Percentiles rank a stretch among this genome's conserved stretches.
These are phyloP conservation scores for Dendrobium catenatum DNA, from an alignment of 106 monocot species.

Conservation along the genomic window DNA sequence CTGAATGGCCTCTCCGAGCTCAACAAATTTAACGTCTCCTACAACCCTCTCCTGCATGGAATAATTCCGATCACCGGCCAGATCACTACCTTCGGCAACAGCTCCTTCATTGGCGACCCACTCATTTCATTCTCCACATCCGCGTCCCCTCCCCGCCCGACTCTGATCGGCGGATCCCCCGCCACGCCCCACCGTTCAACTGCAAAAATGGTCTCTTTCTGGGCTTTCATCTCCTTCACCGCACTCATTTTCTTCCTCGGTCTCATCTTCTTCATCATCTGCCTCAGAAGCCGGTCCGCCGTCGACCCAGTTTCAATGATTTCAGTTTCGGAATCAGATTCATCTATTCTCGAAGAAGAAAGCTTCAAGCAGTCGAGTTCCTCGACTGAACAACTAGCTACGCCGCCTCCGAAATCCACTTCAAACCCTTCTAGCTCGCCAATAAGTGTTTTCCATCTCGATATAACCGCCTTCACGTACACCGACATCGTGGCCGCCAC, in stretches of 20 bases:
- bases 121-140: constrained; percentile 17
- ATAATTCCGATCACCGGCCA: constrained; percentile 39
- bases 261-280: constrained; percentile 12
- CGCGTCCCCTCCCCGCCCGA: not conserved
- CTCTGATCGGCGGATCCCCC: no score
- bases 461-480: constrained; percentile 52
- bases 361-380: constrained; percentile 7
- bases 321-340: not conserved
- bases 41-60: constrained; percentile 54
- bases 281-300: constrained; percentile 10
- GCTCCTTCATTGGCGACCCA: constrained; percentile 68
- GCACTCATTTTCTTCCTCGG: constrained; percentile 19
- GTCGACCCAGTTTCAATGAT: constrained; percentile 8
- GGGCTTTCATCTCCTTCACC: constrained; percentile 31
- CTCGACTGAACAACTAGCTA: not conserved
- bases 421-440: not conserved
- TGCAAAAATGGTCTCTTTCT: constrained; percentile 11
- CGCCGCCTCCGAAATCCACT: not conserved
- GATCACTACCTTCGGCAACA: constrained; percentile 44
- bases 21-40: constrained; percentile 63
- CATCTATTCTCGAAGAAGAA: not conserved
- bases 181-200: no score
- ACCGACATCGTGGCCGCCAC: constrained; percentile 58
- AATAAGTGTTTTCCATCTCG: constrained; percentile 25
- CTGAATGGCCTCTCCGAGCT: constrained; percentile 41